These are phyloP conservation scores for Phytophthora meadii DNA, from an alignment of 352 stramenopile species.

Conservation along the genomic window DNA sequence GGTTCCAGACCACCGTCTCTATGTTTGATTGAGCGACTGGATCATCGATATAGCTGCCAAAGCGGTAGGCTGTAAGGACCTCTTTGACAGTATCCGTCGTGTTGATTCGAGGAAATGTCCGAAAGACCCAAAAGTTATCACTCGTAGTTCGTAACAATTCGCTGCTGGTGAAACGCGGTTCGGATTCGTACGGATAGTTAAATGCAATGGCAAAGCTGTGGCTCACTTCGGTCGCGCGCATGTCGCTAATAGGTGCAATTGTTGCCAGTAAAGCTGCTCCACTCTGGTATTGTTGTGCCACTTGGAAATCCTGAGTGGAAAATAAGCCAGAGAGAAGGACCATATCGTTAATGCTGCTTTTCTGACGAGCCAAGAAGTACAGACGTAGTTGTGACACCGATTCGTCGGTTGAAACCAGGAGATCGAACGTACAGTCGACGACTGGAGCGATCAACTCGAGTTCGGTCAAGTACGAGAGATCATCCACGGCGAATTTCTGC, in stretches of 20 bases:
- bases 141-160: constrained; percentile 5
- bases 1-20: constrained; percentile 32
- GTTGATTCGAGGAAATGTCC: constrained; percentile 4
- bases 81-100: constrained; percentile 13
- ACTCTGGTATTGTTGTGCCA: constrained; percentile 19
- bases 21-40: constrained; percentile 46
- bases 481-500: constrained; percentile 28
- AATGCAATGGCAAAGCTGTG: constrained; percentile 30
- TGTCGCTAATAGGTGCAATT: constrained; percentile 33
- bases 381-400: constrained; percentile 14
- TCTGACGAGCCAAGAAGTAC: constrained; percentile 29
- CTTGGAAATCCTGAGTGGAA: constrained; percentile 31
- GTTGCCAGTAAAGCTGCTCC: constrained; percentile 19
- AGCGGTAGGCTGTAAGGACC: constrained; percentile 30
- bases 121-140: constrained; percentile 24
- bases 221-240: constrained; percentile 12
- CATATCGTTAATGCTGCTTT: constrained; percentile 11
- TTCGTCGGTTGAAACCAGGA: constrained; percentile 19
- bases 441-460: constrained; percentile 26
- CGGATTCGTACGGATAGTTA: constrained; percentile 29
- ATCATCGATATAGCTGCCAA: constrained; percentile 37
- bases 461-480: constrained; percentile 28
- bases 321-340: constrained; percentile 26
- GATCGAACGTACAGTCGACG: constrained; percentile 31
- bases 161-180: constrained; percentile 18